Evolutionary conservation across 768 basidiomycete species (phyloP), one percentile per base, ranked within the genome.

Genomic region (Serpula lacrymans): DNA sequence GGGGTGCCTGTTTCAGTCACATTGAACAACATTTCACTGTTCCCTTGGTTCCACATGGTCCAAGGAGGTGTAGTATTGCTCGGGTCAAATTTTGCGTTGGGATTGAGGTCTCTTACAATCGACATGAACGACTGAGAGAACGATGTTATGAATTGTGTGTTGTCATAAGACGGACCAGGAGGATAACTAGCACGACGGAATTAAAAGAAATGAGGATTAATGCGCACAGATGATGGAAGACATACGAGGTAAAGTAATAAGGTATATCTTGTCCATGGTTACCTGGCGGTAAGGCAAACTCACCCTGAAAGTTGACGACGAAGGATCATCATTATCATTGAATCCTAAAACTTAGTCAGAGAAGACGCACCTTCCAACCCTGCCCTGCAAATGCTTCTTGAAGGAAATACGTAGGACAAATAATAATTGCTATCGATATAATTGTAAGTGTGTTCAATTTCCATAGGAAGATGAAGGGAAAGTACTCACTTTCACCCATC

Each of bases 281-380:
- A 12, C 50, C 70, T 12, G 69, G 70, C n/a, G 68, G 70, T 20
- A 72, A 57, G 13, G 70, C 70, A 46, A 68, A 73, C 41, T 63
- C 57, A 10, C 59, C 68, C 71, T 71, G 23, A 7, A 32, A 22
- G 24, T n/a, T n/a, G n/a, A n/a, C 37, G 10, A 34, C 9, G 9
- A 13, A 37, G 14, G 21, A 28, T 41, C 12, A 34, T 22, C 23
- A 6, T 23, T 31, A 8, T 10, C 10, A 30, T 18, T 29, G 18
- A 16, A 29, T 8, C n/a, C 10, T 7, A 16, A 11, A 30, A n/a
- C 4, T 4, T 22, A 9, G 5, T 3, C 12, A 21, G 29, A 25
- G 26, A 4, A 23, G 13, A 12, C 22, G 35, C 23, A 60, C 60
- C 47, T 63, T 62, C 42, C 47, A 60, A 1, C 53, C 43, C 10